Evolutionary conservation across 768 basidiomycete genomes (phyloP).

Genomic region (Mycena galopus): DNA sequence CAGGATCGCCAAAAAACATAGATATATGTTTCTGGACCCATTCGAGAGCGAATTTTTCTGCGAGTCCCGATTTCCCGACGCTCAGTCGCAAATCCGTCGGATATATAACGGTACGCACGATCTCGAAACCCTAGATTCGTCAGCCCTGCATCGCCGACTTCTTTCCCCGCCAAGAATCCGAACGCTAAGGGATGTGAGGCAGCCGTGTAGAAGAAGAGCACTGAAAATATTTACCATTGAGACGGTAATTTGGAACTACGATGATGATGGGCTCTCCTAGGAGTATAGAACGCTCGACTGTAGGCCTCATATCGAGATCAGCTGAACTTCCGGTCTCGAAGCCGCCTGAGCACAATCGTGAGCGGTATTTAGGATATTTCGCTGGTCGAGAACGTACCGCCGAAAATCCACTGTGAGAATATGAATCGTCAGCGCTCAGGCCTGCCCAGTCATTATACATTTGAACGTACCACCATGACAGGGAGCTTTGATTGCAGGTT

Average conservation of each 20-base stretch:
- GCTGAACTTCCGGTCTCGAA: neutral
- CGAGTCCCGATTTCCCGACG: too few species aligned
- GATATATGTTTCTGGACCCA: conserved; percentile 71
- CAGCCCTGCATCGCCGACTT: conserved; percentile 5
- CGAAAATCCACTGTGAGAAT: neutral
- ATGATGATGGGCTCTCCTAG: neutral
- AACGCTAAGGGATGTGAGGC: neutral
- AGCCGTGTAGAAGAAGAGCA: neutral
- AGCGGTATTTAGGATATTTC: neutral
- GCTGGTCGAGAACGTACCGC: neutral
- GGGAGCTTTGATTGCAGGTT: neutral
- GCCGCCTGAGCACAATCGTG: neutral
- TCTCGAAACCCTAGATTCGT: conserved; percentile 20
- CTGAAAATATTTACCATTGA: neutral
- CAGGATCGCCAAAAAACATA: conserved; percentile 68
- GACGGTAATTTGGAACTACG: neutral
- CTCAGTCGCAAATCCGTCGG: too few species aligned
- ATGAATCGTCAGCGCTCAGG: neutral
- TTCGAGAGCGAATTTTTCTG: conserved; percentile 43
- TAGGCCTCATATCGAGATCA: neutral
- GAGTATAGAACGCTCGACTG: neutral
- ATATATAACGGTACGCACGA: neutral
- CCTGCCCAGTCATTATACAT: neutral
- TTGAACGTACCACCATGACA: conserved; percentile 13
- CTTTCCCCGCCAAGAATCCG: conserved; percentile 10